A percentile compares a stretch with the other conserved stretches of the same genome.
phyloP scores from a whole-genome alignment of 768 basidiomycete species.

The Boletus speciosus region DNA sequence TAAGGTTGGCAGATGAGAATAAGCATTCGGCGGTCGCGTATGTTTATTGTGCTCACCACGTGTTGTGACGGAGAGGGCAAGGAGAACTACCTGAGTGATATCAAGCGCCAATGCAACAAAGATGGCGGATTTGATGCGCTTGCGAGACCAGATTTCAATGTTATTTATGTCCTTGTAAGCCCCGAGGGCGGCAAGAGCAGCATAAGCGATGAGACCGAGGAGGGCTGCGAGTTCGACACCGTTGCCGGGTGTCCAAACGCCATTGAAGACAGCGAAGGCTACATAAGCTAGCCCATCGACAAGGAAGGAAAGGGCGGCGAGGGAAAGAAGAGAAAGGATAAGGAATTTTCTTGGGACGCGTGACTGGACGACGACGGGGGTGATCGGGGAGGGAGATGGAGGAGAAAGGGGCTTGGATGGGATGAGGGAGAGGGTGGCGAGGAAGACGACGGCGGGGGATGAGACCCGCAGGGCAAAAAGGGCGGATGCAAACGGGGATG shows the following conservation, averaged over 20 bases:
- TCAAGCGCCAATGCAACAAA: slow-evolving; percentile 56
- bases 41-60: slow-evolving; percentile 30
- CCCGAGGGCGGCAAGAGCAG: slow-evolving; percentile 70
- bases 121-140: slow-evolving; percentile 53
- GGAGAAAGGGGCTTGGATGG: slow-evolving; percentile 45
- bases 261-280: slow-evolving; percentile 57
- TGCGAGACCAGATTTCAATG: slow-evolving; percentile 63
- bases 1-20: neutral
- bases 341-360: slow-evolving; percentile 70
- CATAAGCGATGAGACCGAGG: slow-evolving; percentile 65
- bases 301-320: slow-evolving; percentile 70
- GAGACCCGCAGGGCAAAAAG: slow-evolving; percentile 59
- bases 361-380: slow-evolving; percentile 70
- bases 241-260: slow-evolving; percentile 59
- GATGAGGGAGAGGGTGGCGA: slow-evolving; percentile 60
- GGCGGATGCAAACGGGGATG: slow-evolving; percentile 30
- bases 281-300: slow-evolving; percentile 75
- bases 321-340: slow-evolving; percentile 69
- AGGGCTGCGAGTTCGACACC: slow-evolving; percentile 68
- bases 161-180: slow-evolving; percentile 77
- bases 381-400: slow-evolving; percentile 57
- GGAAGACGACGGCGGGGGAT: slow-evolving; percentile 63
- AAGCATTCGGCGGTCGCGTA: neutral
- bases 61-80: slow-evolving; percentile 39
- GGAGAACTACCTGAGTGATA: slow-evolving; percentile 53